These are phyloP conservation scores for Curvularia lunata DNA, from an alignment of 2,329 filamentous ascomycete species.

Conservation along the genomic window DNA sequence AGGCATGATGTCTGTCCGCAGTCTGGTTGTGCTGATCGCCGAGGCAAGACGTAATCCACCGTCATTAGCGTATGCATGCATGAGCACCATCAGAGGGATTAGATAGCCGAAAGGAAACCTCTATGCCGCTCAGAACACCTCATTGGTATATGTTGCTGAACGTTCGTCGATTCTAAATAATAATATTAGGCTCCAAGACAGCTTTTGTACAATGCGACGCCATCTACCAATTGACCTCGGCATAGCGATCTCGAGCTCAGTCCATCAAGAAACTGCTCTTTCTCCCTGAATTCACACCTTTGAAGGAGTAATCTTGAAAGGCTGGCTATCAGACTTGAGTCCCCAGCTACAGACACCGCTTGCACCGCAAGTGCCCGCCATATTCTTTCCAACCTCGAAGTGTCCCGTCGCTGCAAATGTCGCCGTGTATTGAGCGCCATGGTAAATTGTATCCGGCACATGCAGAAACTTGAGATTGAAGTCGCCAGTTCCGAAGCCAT, in stretches of 20 bases:
- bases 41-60: slow-evolving; percentile 5
- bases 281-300: not conserved
- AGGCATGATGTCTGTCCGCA: not conserved
- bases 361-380: slow-evolving; percentile 26
- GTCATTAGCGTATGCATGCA: slow-evolving; percentile 2
- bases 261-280: not conserved
- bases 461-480: slow-evolving; percentile 37
- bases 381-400: slow-evolving; percentile 25
- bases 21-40: slow-evolving; percentile 4
- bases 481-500: slow-evolving; percentile 16
- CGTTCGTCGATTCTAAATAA: not conserved
- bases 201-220: not conserved
- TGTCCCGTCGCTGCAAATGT: slow-evolving; percentile 21
- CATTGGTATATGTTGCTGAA: not conserved
- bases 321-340: slow-evolving; percentile 2
- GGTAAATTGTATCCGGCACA: slow-evolving; percentile 21
- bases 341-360: slow-evolving; percentile 30
- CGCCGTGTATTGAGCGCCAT: slow-evolving; percentile 22
- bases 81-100: not conserved
- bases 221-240: not conserved
- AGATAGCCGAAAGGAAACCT: not conserved
- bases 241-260: not conserved
- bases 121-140: not conserved
- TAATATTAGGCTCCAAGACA: not conserved
- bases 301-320: slow-evolving; percentile 3